phyloP scores from a whole-genome alignment of 768 basidiomycete species.

The Hortiboletus campestris region DNA sequence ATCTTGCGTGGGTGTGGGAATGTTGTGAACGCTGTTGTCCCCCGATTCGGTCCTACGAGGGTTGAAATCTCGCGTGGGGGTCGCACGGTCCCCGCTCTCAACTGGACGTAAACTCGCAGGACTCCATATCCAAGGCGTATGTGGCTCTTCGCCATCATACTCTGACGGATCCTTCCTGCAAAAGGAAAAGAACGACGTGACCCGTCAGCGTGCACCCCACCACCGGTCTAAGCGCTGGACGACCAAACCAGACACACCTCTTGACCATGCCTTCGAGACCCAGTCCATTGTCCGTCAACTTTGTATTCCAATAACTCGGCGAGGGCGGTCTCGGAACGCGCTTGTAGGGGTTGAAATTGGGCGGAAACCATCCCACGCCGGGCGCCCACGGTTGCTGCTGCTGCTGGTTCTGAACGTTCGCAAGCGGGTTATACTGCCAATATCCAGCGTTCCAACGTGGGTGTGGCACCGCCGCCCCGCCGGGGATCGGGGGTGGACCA shows the following conservation, averaged over 20 bases:
- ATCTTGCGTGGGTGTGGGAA: slow-evolving; percentile 24
- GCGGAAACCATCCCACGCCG: slow-evolving; percentile 29
- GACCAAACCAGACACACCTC: slow-evolving; percentile 42
- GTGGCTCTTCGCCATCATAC: slow-evolving; percentile 36
- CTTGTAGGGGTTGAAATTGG: slow-evolving; percentile 60
- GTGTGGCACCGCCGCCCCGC: slow-evolving; percentile 46
- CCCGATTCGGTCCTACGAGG: slow-evolving; percentile 22
- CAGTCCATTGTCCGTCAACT: slow-evolving; percentile 60
- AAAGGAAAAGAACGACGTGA: not conserved
- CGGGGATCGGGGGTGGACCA: slow-evolving; percentile 55
- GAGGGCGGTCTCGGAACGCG: slow-evolving; percentile 58
- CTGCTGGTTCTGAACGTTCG: slow-evolving; percentile 26
- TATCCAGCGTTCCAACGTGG: slow-evolving; percentile 48
- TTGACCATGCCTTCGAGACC: slow-evolving; percentile 62
- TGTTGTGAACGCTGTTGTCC: slow-evolving; percentile 10
- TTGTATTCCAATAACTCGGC: slow-evolving; percentile 60
- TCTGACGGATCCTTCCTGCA: slow-evolving; percentile 31
- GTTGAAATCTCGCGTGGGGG: slow-evolving; percentile 29
- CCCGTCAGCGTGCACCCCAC: slow-evolving; percentile 12
- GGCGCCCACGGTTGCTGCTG: slow-evolving; percentile 31
- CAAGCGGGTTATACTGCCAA: slow-evolving; percentile 51
- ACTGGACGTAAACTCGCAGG: slow-evolving; percentile 40
- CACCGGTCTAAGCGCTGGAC: not conserved
- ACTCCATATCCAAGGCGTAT: slow-evolving; percentile 79
- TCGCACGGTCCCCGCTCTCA: slow-evolving; percentile 27